phyloP scores from a whole-genome alignment of 768 basidiomycete species.

The Russula sp. region DNA sequence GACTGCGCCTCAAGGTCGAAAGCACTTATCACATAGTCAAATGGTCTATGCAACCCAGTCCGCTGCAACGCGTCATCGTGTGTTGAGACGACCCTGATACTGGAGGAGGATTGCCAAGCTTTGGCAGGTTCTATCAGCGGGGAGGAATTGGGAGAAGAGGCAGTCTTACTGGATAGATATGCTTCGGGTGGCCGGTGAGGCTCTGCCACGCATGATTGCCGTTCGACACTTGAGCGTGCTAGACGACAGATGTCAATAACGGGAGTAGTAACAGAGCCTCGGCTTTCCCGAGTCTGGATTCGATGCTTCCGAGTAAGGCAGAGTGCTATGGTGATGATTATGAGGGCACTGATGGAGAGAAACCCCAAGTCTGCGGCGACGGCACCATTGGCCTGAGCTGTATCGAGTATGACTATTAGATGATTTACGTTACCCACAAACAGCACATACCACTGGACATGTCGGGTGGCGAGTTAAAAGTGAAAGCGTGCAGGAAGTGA shows the following conservation, averaged over 20 bases:
- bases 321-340: not conserved
- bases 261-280: not conserved
- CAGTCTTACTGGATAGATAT: not conserved
- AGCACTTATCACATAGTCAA: not conserved
- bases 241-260: conserved; percentile 9
- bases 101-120: conserved; percentile 3
- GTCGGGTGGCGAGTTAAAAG: not conserved
- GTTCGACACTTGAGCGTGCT: not conserved
- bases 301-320: not conserved
- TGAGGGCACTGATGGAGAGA: conserved; percentile 4
- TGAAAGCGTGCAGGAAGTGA: not conserved
- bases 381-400: not conserved
- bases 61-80: conserved; percentile 2
- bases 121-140: not conserved
- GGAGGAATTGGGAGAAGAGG: not conserved
- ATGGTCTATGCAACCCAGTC: not conserved
- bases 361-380: not conserved
- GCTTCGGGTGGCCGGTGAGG: conserved; percentile 3
- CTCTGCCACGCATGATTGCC: not conserved
- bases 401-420: not conserved
- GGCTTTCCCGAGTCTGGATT: not conserved
- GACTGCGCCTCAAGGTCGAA: conserved; percentile 27
- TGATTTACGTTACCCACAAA: not conserved
- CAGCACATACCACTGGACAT: conserved; percentile 3
- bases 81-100: conserved; percentile 4